Evolutionary conservation across 176 grass and related monocot species (phyloP).

Genomic region (Chloris gayana): DNA sequence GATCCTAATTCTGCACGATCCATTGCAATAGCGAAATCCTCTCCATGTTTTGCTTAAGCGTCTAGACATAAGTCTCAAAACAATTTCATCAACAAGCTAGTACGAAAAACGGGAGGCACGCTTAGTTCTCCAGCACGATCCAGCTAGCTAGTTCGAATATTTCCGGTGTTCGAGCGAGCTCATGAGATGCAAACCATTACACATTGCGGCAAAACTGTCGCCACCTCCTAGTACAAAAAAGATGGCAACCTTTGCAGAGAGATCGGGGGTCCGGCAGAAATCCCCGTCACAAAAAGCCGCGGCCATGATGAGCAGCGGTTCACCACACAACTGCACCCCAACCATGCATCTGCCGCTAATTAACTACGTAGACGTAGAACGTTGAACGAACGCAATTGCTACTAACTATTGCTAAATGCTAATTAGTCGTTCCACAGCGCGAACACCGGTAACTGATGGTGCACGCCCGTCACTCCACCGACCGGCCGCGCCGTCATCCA

Average conservation of each 20-base stretch:
- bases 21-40: too few relatives aligned
- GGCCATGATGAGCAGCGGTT: not conserved
- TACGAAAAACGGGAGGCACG: too few relatives aligned
- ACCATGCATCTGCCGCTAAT: not conserved
- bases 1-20: too few relatives aligned
- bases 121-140: not conserved
- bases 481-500: slow-evolving; percentile 51
- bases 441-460: slow-evolving; percentile 55
- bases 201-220: slow-evolving; percentile 40
- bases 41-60: too few relatives aligned
- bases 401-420: not conserved
- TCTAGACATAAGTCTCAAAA: too few relatives aligned
- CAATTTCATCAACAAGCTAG: too few relatives aligned
- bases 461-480: slow-evolving; percentile 3
- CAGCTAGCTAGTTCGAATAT: not conserved
- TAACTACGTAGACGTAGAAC: not conserved
- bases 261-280: not conserved
- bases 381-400: not conserved
- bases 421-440: slow-evolving; percentile 61
- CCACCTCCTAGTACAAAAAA: not conserved
- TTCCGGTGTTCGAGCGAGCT: not conserved
- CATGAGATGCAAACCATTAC: not conserved
- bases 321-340: not conserved
- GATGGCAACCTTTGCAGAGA: slow-evolving; percentile 36
- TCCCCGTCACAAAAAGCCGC: not conserved